Conservation (phyloP, 495 filamentous ascomycete species). For the Beverwykella pulmonaria region DNA sequence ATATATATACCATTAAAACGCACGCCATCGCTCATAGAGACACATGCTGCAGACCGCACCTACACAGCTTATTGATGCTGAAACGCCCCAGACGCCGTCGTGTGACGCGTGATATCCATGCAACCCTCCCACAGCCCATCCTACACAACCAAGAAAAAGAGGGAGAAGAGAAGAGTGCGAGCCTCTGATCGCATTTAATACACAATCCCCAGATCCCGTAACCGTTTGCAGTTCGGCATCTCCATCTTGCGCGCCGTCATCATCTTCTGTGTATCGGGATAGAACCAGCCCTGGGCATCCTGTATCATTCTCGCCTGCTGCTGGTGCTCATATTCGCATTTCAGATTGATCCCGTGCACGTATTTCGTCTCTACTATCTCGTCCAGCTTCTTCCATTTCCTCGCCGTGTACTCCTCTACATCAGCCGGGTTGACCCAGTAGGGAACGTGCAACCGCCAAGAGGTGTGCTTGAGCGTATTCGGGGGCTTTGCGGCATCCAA, state of each 20-base stretch:
- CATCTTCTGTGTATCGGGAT: conserved; percentile 76
- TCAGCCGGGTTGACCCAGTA: conserved; percentile 86
- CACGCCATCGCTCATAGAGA: neutral
- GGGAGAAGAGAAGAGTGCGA: neutral
- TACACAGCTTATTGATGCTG: neutral
- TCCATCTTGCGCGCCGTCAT: conserved; percentile 63
- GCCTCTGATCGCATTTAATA: neutral
- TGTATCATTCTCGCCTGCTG: conserved; percentile 67
- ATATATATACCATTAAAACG: neutral
- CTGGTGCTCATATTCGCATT: conserved; percentile 71
- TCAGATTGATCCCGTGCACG: conserved; percentile 62
- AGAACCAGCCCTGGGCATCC: conserved; percentile 89
- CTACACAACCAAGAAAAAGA: neutral
- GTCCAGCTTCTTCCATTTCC: conserved; percentile 74
- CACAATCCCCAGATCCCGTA: conserved; percentile 49
- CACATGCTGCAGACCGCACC: neutral
- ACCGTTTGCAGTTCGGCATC: conserved; percentile 58
- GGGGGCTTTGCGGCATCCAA: conserved; percentile 70
- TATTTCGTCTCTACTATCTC: conserved; percentile 72
- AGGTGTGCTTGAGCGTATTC: conserved; percentile 72
- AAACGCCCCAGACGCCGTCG: conserved; percentile 3
- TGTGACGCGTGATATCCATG: conserved; percentile 1
- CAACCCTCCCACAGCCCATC: neutral
- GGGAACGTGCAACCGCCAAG: conserved; percentile 67
- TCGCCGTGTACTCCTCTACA: conserved; percentile 64